Percentiles rank a stretch among this genome's conserved stretches.
Evolutionary conservation across 2,329 filamentous ascomycete species (phyloP).

Genomic region (Aspergillus pseudotamarii): DNA sequence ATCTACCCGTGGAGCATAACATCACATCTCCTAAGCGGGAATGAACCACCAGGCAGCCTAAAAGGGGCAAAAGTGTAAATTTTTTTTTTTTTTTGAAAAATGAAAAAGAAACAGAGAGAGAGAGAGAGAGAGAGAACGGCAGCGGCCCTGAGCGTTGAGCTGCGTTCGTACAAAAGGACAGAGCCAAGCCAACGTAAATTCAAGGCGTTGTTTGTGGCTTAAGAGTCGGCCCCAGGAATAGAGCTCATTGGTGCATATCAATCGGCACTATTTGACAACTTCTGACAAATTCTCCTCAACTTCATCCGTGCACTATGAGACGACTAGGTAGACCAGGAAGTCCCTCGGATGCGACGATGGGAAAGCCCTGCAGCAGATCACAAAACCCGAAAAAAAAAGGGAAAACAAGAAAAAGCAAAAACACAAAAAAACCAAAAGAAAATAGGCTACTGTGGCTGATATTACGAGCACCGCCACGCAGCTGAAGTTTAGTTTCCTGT

Average conservation of each 20-base stretch:
- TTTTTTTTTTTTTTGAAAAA: too few relatives aligned
- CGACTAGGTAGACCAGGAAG: neutral
- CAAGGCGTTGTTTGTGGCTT: slow-evolving; percentile 6
- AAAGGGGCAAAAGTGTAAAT: neutral
- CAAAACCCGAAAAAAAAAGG: neutral
- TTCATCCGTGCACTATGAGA: slow-evolving; percentile 5
- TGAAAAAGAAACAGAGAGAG: neutral
- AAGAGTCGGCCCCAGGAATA: neutral
- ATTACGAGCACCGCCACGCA: slow-evolving; percentile 11
- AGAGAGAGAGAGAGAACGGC: neutral
- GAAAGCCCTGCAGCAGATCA: neutral
- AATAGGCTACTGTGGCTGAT: slow-evolving; percentile 6
- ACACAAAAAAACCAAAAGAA: neutral
- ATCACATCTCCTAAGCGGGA: neutral
- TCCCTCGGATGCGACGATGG: neutral
- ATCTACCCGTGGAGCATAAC: neutral
- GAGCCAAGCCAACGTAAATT: slow-evolving; percentile 7
- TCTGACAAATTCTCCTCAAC: slow-evolving; percentile 8
- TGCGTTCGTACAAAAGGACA: slow-evolving; percentile 15
- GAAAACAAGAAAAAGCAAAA: neutral
- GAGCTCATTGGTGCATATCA: slow-evolving; percentile 9
- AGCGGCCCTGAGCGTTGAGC: slow-evolving; percentile 19
- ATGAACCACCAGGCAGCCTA: neutral
- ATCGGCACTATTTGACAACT: slow-evolving; percentile 24
- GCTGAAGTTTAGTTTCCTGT: neutral